Percentiles rank a stretch among this genome's conserved stretches.
These are phyloP conservation scores for Stentor coeruleus DNA, from an alignment of 73 alveolate species.

Conservation along the genomic window DNA sequence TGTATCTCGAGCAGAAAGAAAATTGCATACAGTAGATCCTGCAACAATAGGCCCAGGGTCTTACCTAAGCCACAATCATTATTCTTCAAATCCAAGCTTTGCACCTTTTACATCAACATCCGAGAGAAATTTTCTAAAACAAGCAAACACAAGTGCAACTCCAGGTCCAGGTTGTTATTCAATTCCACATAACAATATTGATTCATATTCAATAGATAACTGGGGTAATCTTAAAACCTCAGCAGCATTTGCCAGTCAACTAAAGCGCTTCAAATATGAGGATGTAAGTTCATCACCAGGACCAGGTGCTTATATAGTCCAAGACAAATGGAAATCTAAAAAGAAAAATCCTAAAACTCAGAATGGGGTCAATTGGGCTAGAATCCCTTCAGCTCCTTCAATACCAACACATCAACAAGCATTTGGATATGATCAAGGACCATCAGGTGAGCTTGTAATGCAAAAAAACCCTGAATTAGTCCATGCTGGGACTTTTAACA, in stretches of 20 bases:
- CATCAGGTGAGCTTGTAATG: conserved; percentile 45
- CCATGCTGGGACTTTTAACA: conserved; percentile 41
- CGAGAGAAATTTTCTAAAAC: background rate
- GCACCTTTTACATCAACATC: conserved; percentile 31
- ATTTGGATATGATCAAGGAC: conserved; percentile 63
- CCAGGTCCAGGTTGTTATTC: conserved; percentile 53
- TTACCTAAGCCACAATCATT: conserved; percentile 30
- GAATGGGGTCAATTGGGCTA: background rate
- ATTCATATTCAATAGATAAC: background rate
- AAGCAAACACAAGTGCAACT: background rate
- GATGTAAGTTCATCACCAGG: conserved; percentile 32
- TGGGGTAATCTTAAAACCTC: conserved; percentile 21
- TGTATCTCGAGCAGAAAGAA: conserved; percentile 27
- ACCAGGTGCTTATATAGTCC: conserved; percentile 39
- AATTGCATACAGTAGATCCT: background rate
- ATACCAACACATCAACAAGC: conserved; percentile 66
- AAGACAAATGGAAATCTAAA: background rate
- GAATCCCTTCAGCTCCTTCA: conserved; percentile 49
- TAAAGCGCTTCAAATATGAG: conserved; percentile 33
- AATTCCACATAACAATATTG: background rate
- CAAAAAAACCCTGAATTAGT: conserved; percentile 49
- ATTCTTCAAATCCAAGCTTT: background rate
- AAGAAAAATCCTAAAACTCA: background rate
- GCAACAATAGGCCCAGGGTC: conserved; percentile 45
- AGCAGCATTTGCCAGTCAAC: conserved; percentile 32